Evolutionary conservation across 768 basidiomycete genomes (phyloP).

Genomic region (Calvatia gigantea): DNA sequence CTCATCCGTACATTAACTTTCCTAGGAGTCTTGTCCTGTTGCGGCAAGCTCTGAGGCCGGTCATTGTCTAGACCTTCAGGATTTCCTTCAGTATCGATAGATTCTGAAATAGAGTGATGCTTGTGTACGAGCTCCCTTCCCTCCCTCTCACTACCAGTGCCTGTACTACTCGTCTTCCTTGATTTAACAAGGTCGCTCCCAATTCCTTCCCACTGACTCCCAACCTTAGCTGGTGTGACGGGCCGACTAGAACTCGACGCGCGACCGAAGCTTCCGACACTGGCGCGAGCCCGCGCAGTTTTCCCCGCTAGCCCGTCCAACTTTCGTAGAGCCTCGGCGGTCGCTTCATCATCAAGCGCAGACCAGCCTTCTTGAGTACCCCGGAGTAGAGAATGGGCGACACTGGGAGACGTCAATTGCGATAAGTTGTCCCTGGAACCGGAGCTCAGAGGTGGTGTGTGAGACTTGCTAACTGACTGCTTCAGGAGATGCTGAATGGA

Average conservation of each 20-base stretch:
- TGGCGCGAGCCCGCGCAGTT: conserved; percentile 72
- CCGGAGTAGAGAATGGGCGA: conserved; percentile 80
- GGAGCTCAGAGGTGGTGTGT: conserved; percentile 34
- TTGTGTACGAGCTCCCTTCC: neutral
- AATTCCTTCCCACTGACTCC: conserved; percentile 76
- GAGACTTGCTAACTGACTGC: conserved; percentile 41
- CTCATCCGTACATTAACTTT: conserved; percentile 68
- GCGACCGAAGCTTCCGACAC: conserved; percentile 69
- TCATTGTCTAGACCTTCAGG: conserved; percentile 14
- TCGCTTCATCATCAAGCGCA: conserved; percentile 82
- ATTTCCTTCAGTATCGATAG: conserved; percentile 43
- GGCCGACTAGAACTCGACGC: conserved; percentile 66
- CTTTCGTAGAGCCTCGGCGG: conserved; percentile 88
- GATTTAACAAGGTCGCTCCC: conserved; percentile 35
- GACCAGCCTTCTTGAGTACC: conserved; percentile 92
- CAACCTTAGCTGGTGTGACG: conserved; percentile 66
- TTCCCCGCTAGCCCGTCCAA: conserved; percentile 85
- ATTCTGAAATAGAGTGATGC: conserved; percentile 16
- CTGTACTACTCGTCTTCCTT: conserved; percentile 33
- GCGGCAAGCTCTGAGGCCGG: conserved; percentile 20
- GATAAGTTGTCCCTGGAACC: conserved; percentile 41
- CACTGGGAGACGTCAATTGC: conserved; percentile 52
- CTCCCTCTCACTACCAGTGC: conserved; percentile 32
- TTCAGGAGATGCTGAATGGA: conserved; percentile 83
- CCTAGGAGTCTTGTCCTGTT: conserved; percentile 64